phyloP scores from a whole-genome alignment of 1,284 basidiomycete genomes.

The Rhodotorula glutinis region DNA sequence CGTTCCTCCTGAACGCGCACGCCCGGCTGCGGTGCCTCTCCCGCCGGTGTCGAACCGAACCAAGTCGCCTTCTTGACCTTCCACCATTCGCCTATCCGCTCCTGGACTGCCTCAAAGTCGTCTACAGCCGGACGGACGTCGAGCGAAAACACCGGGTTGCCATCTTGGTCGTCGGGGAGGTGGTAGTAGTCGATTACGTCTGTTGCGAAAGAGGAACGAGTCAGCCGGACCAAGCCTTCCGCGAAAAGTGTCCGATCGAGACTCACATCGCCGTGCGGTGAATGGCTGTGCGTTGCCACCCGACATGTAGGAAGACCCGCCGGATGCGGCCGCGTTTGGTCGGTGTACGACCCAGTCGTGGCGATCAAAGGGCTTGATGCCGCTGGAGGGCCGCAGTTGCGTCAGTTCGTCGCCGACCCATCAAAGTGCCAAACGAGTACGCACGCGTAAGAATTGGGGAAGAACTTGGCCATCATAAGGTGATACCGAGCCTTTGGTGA shows the following conservation, averaged over 20 bases:
- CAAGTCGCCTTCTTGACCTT: slow-evolving; percentile 41
- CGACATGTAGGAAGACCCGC: slow-evolving; percentile 28
- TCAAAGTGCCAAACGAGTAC: slow-evolving; percentile 41
- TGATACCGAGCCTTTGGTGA: slow-evolving; percentile 78
- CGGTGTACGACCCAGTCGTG: slow-evolving; percentile 79
- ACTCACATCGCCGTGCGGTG: slow-evolving; percentile 37
- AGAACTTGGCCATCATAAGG: slow-evolving; percentile 76
- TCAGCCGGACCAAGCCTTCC: background rate
- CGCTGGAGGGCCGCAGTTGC: slow-evolving; percentile 52
- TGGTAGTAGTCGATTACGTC: slow-evolving; percentile 95
- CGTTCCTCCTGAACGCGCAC: slow-evolving; percentile 36
- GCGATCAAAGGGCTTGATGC: slow-evolving; percentile 93
- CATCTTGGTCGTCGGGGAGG: slow-evolving; percentile 75
- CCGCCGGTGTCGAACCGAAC: slow-evolving; percentile 3
- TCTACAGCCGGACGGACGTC: slow-evolving; percentile 60
- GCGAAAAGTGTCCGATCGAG: no score
- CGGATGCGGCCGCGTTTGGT: slow-evolving; percentile 7
- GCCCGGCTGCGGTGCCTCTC: slow-evolving; percentile 12
- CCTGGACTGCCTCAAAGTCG: slow-evolving; percentile 38
- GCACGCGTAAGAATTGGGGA: slow-evolving; percentile 85
- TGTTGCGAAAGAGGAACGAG: background rate
- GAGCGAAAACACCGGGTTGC: slow-evolving; percentile 79
- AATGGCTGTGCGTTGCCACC: slow-evolving; percentile 17
- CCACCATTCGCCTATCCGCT: slow-evolving; percentile 43
- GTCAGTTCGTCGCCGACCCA: background rate